phyloP scores from a whole-genome alignment of 1,139 yeast genomes.

The Blastobotrys aristatus region DNA sequence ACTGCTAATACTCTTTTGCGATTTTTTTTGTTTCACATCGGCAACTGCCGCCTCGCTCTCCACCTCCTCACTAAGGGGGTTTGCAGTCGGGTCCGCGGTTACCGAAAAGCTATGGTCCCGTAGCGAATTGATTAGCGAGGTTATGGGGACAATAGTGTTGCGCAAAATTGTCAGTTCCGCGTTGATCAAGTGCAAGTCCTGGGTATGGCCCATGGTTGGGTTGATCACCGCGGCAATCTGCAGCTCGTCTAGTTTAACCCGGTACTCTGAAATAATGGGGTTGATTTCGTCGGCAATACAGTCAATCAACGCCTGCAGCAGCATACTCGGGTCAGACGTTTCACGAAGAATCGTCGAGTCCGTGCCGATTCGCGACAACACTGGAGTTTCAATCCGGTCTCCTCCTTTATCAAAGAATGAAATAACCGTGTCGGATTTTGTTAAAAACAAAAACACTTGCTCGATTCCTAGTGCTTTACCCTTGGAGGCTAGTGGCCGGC shows the following conservation, averaged over 20 bases:
- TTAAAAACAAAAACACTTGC: conserved; percentile 47
- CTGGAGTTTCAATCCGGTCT: conserved; percentile 45
- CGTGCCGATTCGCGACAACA: conserved; percentile 42
- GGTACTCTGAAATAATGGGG: conserved; percentile 55
- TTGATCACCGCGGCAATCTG: conserved; percentile 46
- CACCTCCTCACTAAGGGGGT: conserved; percentile 4
- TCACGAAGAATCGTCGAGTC: conserved; percentile 45
- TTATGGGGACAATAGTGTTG: conserved; percentile 42
- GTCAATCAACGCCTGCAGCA: conserved; percentile 51
- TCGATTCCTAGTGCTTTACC: conserved; percentile 49
- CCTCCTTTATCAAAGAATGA: conserved; percentile 53
- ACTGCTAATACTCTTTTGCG: not conserved
- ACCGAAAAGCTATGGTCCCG: conserved; percentile 35
- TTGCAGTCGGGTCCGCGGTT: conserved; percentile 8
- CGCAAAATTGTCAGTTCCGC: conserved; percentile 46
- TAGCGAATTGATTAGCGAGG: conserved; percentile 42
- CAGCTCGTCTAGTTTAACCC: conserved; percentile 43
- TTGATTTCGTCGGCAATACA: conserved; percentile 53
- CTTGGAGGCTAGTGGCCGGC: conserved; percentile 42
- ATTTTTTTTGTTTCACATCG: conserved; percentile 3
- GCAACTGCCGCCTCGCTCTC: conserved; percentile 6
- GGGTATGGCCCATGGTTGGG: conserved; percentile 48
- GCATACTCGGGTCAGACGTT: conserved; percentile 45
- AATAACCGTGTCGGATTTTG: conserved; percentile 43
- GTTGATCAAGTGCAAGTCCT: conserved; percentile 47